Percentiles rank a stretch among this genome's conserved stretches.
Evolutionary conservation across 768 basidiomycete genomes (phyloP).

Genomic region (Panaeolus papilionaceus): DNA sequence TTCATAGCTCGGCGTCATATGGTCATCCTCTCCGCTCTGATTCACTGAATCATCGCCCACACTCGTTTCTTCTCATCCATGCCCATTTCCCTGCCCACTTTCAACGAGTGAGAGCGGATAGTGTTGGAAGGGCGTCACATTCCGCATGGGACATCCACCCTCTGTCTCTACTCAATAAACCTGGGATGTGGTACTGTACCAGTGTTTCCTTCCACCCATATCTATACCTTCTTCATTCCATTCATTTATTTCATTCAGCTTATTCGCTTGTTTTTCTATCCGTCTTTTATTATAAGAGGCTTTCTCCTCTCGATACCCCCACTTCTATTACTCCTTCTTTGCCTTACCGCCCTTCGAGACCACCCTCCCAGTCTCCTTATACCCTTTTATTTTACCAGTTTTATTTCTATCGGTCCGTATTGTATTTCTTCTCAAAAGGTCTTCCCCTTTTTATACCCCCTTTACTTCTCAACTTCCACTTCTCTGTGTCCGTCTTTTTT

Average conservation of each 20-base stretch:
- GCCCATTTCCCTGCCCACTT: neutral
- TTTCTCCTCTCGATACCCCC: neutral
- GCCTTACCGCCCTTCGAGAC: too few species aligned
- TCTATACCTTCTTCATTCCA: neutral
- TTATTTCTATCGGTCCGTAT: too few species aligned
- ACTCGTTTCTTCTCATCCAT: neutral
- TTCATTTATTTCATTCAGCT: neutral
- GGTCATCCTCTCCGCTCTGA: neutral
- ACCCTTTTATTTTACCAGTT: too few species aligned
- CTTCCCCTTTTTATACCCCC: neutral
- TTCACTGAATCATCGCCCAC: conserved; percentile 6
- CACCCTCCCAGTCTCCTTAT: too few species aligned
- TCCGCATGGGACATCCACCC: neutral
- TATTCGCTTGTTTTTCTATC: neutral
- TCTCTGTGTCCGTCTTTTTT: neutral
- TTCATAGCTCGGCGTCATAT: neutral
- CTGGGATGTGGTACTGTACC: too few species aligned
- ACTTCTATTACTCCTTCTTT: too few species aligned
- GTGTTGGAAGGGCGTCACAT: neutral
- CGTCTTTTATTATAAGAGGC: neutral
- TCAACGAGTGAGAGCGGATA: neutral
- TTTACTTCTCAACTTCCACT: neutral
- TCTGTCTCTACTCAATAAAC: too few species aligned
- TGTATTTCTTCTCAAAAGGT: too few species aligned
- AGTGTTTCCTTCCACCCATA: neutral